Conservation (phyloP, 306 rosid species). For the Chamaecrista fasciculata region DNA sequence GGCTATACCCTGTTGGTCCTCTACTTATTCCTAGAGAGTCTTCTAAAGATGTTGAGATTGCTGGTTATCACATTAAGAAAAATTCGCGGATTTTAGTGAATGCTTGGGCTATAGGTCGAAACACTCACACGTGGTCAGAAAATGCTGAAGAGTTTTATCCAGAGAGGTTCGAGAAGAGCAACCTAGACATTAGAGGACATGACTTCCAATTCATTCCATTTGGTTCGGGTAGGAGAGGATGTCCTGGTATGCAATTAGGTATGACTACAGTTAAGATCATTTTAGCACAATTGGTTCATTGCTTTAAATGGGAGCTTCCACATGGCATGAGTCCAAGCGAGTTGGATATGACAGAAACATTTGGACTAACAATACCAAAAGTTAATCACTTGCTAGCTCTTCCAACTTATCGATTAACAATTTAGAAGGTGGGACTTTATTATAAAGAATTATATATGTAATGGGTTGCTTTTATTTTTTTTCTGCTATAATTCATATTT, state of each 20-base stretch:
- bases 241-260: slow-evolving; percentile 41
- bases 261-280: background rate
- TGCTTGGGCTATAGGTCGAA: slow-evolving; percentile 36
- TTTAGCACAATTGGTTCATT: slow-evolving; percentile 39
- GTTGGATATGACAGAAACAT: slow-evolving; percentile 42
- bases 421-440: too few species aligned
- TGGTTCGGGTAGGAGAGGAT: slow-evolving; percentile 43
- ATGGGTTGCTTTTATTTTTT: too few species aligned
- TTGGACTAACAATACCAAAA: slow-evolving; percentile 10
- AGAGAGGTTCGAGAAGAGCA: slow-evolving; percentile 5
- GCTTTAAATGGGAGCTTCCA: slow-evolving; percentile 45
- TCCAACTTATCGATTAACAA: slow-evolving; percentile 20
- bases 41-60: background rate
- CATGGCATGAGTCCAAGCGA: background rate
- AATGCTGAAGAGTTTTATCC: slow-evolving; percentile 29
- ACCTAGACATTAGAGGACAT: slow-evolving; percentile 15
- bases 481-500: too few species aligned
- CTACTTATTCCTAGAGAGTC: slow-evolving; percentile 4
- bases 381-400: slow-evolving; percentile 3
- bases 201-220: slow-evolving; percentile 42
- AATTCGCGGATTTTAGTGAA: slow-evolving; percentile 28
- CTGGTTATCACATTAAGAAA: slow-evolving; percentile 29
- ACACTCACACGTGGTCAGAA: slow-evolving; percentile 33
- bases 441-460: too few species aligned
- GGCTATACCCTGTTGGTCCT: background rate